Evolutionary conservation across 176 grass and related monocot species (phyloP), one percentile per base, ranked within the genome.

Genomic region (Oryza glaberrima): DNA sequence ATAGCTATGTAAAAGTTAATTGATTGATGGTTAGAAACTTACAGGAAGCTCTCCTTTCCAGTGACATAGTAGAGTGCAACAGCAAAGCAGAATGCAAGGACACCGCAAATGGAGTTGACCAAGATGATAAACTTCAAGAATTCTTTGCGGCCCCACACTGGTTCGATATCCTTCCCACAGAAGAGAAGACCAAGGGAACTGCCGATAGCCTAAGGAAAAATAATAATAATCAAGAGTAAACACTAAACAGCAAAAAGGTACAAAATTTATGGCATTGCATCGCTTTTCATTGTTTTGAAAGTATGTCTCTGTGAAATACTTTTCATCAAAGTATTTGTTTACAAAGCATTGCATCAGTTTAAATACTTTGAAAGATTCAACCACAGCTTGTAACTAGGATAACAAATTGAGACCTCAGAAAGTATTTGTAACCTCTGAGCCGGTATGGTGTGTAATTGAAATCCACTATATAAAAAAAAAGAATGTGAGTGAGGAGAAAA

Each of bases 21-120:
- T 76, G 11, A 67, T 6, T 77, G 47, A 0, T 35, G 4, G 11
- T 13, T 68, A 23, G n/a, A 69, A 76, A 86, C 85, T 99, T 94
- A 99, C 97, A 99, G 94, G 73, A 96, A 99, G 84, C 90, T 92
- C 76, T 99, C 97, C 66, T 99, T 90, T 65, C 92, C 91, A 9
- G 94, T 96, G 73, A 96, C 88, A 68, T 99, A 99, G 88, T 99
- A 99, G 0, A 99, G 75, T 22, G 88, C 78, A 72, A 99, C 92
- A 65, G 97, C 97, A 70, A 94, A 78, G 86, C 80, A 81, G 73
- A 99, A 99, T 9, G 94, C 90, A 44, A 94, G 92, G 72, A 99
- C 68, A 1, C 91, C 92, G 32, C 89, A 91, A 23, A 96, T 82
- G 75, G 94, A 94, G 88, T 99, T 99, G 63, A 96, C 65, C 85